Base-by-base conservation (phyloP, 306 rosid genomes). In the Rosa persica region DNA sequence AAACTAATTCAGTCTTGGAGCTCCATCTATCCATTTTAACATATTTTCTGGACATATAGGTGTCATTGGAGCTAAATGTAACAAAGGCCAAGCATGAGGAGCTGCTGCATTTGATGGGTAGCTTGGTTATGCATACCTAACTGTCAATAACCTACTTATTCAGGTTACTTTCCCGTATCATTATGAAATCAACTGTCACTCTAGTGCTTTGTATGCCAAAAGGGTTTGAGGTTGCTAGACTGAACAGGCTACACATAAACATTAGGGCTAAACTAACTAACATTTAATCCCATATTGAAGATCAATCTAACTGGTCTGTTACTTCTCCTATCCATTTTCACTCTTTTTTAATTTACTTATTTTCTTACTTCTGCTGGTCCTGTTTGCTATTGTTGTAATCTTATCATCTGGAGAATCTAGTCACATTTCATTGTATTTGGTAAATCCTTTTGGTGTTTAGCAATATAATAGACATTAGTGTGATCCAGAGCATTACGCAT, bases 31-130 rank as follows among this genome's bases (percentile, higher is more conserved):
- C 73, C 49, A 23, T 79, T 46, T 70, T 65, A 55, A 78, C 57
- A 58, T 65, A 71, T 54, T 40, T 47, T 78, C 66, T 5, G 65
- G 65, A 66, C 79, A 16, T 72, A 40, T 74, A 92, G 96, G 90
- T 89, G 78, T 92, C 95, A 27, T 83, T 89, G 88, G 98, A 92
- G 90, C 81, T 89, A 46, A 78, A 84, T 82, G 80, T 89, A 66
- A 84, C 96, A 44, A 77, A 84, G 86, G 42, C 88, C 83, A 88
- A 88, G 86, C 90, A 81, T 13, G 87, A 84, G 70, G 98, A 89
- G 83, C 80, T 92, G 70, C 81, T 81, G 67, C 81, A 79, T 76
- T 77, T 84, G 82, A 78, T 84, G 76, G 83, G 80, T 80, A 66
- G 4, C 75, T 67, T 87, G 60, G 74, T 86, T 58, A 84, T 76